These are phyloP conservation scores for Nemania sp. DNA, from an alignment of 2,329 filamentous ascomycete species.

Conservation along the genomic window DNA sequence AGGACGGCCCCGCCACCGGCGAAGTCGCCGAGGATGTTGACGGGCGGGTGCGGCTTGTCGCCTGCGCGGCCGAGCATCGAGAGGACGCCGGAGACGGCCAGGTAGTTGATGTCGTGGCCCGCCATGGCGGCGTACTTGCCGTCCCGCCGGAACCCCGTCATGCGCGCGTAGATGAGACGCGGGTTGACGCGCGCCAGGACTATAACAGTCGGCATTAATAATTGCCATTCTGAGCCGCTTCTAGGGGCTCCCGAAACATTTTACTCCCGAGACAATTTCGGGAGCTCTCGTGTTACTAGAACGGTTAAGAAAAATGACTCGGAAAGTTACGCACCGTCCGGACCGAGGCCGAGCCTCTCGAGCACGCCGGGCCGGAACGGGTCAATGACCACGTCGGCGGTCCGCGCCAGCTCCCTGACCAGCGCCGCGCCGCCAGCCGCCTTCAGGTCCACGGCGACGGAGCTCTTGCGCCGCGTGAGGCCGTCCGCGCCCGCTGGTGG, in stretches of 20 bases:
- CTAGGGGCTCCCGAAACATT: too few species aligned
- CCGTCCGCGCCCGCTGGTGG: conserved; percentile 63
- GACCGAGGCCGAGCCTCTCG: conserved; percentile 80
- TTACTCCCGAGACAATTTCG: too few species aligned
- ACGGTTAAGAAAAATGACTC: too few species aligned
- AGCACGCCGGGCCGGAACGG: conserved; percentile 91
- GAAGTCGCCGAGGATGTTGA: conserved; percentile 87
- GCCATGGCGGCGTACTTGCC: conserved; percentile 87
- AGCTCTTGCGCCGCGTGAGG: conserved; percentile 80
- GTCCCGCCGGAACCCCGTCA: conserved; percentile 89
- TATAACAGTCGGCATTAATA: too few species aligned
- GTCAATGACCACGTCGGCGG: conserved; percentile 83
- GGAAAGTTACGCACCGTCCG: too few species aligned
- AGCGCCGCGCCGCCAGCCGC: conserved; percentile 64
- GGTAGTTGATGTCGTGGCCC: conserved; percentile 95
- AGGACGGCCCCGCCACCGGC: conserved; percentile 84
- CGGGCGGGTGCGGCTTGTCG: conserved; percentile 76
- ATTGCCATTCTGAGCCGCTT: too few species aligned
- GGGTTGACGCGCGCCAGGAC: conserved; percentile 71
- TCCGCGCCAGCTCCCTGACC: conserved; percentile 65
- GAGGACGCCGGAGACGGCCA: conserved; percentile 82
- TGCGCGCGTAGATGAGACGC: conserved; percentile 76
- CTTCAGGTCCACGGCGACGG: conserved; percentile 81
- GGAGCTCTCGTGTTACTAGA: too few species aligned
- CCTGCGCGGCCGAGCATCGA: conserved; percentile 72